Conservation (phyloP, 352 stramenopile species). For the Sclerospora graminicola region DNA sequence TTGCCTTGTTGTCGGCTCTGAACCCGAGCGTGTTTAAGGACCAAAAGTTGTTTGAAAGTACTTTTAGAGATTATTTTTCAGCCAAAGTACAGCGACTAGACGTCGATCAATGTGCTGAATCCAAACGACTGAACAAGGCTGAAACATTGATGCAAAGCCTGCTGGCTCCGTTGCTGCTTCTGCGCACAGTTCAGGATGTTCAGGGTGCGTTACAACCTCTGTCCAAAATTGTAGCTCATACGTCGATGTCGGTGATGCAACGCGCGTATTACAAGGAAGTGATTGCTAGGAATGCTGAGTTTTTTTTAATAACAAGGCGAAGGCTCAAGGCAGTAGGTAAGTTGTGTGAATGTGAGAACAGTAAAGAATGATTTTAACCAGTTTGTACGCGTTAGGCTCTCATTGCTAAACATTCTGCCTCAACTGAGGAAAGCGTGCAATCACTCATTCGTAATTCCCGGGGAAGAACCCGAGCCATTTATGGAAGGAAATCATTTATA, state of each 20-base stretch:
- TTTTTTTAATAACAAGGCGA: slow-evolving; percentile 41
- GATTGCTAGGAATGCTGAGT: slow-evolving; percentile 48
- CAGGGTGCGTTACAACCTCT: slow-evolving; percentile 56
- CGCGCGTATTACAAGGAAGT: slow-evolving; percentile 76
- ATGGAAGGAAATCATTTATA: slow-evolving; percentile 60
- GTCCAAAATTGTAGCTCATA: slow-evolving; percentile 71
- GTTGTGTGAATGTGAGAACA: not conserved
- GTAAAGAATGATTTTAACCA: not conserved
- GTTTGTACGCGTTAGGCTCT: slow-evolving; percentile 21
- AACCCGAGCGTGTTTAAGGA: slow-evolving; percentile 83
- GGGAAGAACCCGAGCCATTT: slow-evolving; percentile 64
- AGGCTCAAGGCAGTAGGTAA: slow-evolving; percentile 17
- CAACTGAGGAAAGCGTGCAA: slow-evolving; percentile 82
- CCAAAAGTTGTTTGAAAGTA: slow-evolving; percentile 33
- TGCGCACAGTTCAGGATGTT: slow-evolving; percentile 63
- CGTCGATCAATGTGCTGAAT: slow-evolving; percentile 11
- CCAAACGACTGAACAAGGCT: slow-evolving; percentile 14
- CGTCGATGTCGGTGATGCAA: slow-evolving; percentile 66
- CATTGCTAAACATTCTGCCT: slow-evolving; percentile 97
- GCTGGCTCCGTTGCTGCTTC: slow-evolving; percentile 43
- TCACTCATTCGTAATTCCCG: slow-evolving; percentile 89
- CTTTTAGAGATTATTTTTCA: slow-evolving; percentile 55
- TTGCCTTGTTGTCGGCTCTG: slow-evolving; percentile 60
- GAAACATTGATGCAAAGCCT: slow-evolving; percentile 49
- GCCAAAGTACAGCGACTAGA: slow-evolving; percentile 46